Evolutionary conservation across 2,329 filamentous ascomycete genomes (phyloP), one percentile per base, ranked within the genome.

Genomic region (Chaetomium sp.): DNA sequence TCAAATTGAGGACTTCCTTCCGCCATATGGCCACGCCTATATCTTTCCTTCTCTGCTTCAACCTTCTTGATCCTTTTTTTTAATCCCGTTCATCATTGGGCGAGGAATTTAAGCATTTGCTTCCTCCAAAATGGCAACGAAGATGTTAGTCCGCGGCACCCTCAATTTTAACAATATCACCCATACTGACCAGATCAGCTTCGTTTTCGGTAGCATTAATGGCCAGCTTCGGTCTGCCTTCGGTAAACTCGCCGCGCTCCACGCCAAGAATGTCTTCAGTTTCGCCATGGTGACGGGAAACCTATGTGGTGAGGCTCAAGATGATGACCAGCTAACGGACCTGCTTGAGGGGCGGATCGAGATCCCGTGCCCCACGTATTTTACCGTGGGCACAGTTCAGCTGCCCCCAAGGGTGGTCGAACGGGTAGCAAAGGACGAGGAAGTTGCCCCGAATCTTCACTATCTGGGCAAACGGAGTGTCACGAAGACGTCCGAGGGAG

Each of bases 361-460:
- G 27, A 76, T 97, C 4, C 86, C 91, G 3, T 74, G 97, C 0
- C 86, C 91, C 1, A 95, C 88, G 7, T 99, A 99, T 73, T 99
- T 97, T 69, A 89, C 89, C 2, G 78, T 96, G 58, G 91, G 89
- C 62, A 84, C 77, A 40, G 78, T 78, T 47, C 74, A 85, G n/a
- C 76, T 99, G 5, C 94, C 94, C 0, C 71, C 77, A 3, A 73
- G 76, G 35, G 81, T 96, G 27, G 76, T 87, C 19, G 81, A 88
- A 66, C 91, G 85, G 68, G 79, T 97, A 52, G 80, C 89, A 66
- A 79, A 80, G 37, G 82, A 87, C 59, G 86, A 85, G 66, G 82
- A 86, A 63, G 79, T 99, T 14, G 96, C 91, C 68, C 80, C 86
- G n/a, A 97, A 99, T 68, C 80, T 99, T 9, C 89, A 89, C 71